Base-by-base conservation (phyloP, 129 eudicot genomes). In the Escallonia rubra region DNA sequence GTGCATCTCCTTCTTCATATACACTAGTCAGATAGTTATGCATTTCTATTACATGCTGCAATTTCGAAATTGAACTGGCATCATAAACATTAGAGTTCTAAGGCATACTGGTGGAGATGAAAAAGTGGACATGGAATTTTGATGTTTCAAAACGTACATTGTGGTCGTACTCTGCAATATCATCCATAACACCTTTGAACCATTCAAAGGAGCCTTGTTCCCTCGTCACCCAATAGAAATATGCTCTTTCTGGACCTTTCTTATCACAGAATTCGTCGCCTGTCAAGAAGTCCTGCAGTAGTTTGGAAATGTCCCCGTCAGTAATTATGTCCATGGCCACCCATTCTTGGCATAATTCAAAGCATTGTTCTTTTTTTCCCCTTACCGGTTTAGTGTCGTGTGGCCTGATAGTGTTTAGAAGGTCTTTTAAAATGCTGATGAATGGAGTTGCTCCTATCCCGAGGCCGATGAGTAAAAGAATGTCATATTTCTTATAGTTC, bases 141-240 rank as follows among this genome's bases (percentile, higher is more conserved):
- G 40, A 41, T 52, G n/a, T 56, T 34, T 41, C 11, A 57, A 50
- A 63, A 74, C 96, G 44, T 72, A 92, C 98, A 50, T 86, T 72
- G 43, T 61, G 57, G 45, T 92, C 98, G 42, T 84, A 69, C 39
- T 92, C 95, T 10, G 98, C 87, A 12, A 92, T 70, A 54, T 92
- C 98, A 74, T 92, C 92, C 98, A 92, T 89, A 23, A 92, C 98
- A 8, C 95, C 98, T 81, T 89, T 92, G 75, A 92, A 92, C 98
- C 98, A 92, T 41, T 92, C 96, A 40, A 92, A 92, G 6, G 98
- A 92, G 38, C 90, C 95, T 78, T 92, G 98, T 75, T 92, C 98
- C 76, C 96, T 80, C 43, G 98, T 92, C 16, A 92, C 95, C 98
- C 98, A 92, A 66, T 83, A 92, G 65, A 92, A 92, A 70, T 92